Conservation (phyloP, 306 rosid species). For the Trifolium subterraneum region DNA sequence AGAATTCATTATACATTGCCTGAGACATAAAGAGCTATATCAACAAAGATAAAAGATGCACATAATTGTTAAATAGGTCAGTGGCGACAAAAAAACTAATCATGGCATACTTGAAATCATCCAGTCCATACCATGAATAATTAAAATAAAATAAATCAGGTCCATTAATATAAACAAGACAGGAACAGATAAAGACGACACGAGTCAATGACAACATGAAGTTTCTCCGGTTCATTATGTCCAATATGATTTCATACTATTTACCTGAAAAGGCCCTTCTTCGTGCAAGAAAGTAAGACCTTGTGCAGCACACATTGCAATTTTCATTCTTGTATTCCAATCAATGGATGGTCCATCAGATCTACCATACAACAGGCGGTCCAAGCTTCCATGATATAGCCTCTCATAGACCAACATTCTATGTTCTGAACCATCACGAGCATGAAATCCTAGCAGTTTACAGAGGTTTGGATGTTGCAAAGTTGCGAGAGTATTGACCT, state of each 20-base stretch:
- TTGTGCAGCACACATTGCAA: slow-evolving; percentile 90
- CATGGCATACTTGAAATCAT: neutral
- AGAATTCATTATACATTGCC: slow-evolving; percentile 99
- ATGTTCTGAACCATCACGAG: slow-evolving; percentile 81
- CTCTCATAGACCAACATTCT: slow-evolving; percentile 91
- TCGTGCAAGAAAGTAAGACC: slow-evolving; percentile 98
- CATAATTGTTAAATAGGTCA: slow-evolving; percentile 8
- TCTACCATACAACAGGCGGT: slow-evolving; percentile 81
- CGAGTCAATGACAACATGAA: neutral
- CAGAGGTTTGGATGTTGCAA: slow-evolving; percentile 98
- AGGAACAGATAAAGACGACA: slow-evolving; percentile 12
- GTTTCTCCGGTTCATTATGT: slow-evolving; percentile 7
- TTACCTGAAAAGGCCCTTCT: slow-evolving; percentile 99
- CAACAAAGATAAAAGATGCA: slow-evolving; percentile 35
- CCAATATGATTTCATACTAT: slow-evolving; percentile 2
- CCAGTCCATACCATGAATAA: neutral
- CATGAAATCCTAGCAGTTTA: slow-evolving; percentile 92
- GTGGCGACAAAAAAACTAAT: slow-evolving; percentile 7
- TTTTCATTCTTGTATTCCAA: slow-evolving; percentile 96
- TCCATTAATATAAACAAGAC: neutral
- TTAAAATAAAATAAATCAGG: slow-evolving; percentile 1
- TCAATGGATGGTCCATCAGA: slow-evolving; percentile 94
- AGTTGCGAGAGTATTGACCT: slow-evolving; percentile 76
- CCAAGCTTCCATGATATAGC: slow-evolving; percentile 93
- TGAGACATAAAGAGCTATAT: slow-evolving; percentile 49